phyloP scores from a whole-genome alignment of 108 stramenopile species.

The Stephanodiscus minutulus region DNA sequence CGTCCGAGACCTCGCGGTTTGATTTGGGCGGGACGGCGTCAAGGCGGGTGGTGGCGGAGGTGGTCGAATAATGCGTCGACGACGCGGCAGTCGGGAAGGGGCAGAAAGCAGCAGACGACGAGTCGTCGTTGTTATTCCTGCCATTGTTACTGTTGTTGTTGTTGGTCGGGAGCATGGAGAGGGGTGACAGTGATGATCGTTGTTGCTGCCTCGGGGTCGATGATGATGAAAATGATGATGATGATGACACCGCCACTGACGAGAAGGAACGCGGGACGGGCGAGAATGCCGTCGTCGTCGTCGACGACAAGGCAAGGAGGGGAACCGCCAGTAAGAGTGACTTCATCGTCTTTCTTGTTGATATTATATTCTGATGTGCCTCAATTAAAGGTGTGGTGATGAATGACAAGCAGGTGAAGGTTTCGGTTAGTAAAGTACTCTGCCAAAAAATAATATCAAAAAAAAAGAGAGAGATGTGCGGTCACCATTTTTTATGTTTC shows the following conservation, averaged over 20 bases:
- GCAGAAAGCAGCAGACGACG: slow-evolving; percentile 3
- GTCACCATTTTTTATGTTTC: too few species aligned
- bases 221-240: slow-evolving; percentile 7
- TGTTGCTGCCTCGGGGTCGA: neutral
- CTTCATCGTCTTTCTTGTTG: slow-evolving; percentile 22
- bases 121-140: neutral
- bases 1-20: slow-evolving; percentile 74
- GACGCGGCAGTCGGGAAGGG: slow-evolving; percentile 23
- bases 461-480: too few species aligned
- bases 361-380: neutral
- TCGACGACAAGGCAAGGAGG: slow-evolving; percentile 14
- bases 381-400: too few species aligned
- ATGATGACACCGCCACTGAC: slow-evolving; percentile 5
- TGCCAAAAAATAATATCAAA: too few species aligned
- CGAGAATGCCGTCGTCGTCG: slow-evolving; percentile 45
- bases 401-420: too few species aligned
- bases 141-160: neutral
- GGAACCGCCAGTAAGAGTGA: slow-evolving; percentile 16
- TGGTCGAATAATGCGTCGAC: too few species aligned
- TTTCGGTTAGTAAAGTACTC: too few species aligned
- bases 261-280: slow-evolving; percentile 32
- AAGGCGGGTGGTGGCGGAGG: slow-evolving; percentile 17
- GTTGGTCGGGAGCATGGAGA: slow-evolving; percentile 28
- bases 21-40: slow-evolving; percentile 39
- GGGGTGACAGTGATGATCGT: slow-evolving; percentile 2